Percentiles rank a stretch among this genome's conserved stretches.
Evolutionary conservation across 768 basidiomycete species (phyloP).

Genomic region (Boletus pseudopeckii): DNA sequence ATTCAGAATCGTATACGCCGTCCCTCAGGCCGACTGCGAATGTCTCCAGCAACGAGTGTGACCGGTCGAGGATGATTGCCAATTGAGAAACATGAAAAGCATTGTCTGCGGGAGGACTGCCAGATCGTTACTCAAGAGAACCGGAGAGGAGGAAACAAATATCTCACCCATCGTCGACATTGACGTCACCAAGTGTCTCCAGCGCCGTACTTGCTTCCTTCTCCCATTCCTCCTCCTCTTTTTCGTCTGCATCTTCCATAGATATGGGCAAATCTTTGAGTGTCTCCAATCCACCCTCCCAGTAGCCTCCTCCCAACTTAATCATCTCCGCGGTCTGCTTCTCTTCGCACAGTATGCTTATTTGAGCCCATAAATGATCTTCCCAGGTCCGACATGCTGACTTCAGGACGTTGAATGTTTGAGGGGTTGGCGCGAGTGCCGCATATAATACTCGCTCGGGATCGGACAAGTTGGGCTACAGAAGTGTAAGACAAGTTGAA

Average conservation of each 20-base stretch:
- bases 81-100: constrained; percentile 83
- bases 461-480: constrained; percentile 54
- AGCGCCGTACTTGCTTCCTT: constrained; percentile 58
- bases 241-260: constrained; percentile 28
- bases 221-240: constrained; percentile 59
- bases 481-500: constrained; percentile 4
- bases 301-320: constrained; percentile 68
- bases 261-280: constrained; percentile 38
- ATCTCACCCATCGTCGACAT: constrained; percentile 62
- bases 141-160: not conserved
- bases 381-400: constrained; percentile 87
- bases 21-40: constrained; percentile 58
- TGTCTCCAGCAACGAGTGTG: constrained; percentile 61
- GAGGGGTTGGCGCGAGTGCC: constrained; percentile 70
- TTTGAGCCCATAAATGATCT: constrained; percentile 91
- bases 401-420: constrained; percentile 62
- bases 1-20: constrained; percentile 44
- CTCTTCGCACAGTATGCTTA: constrained; percentile 78
- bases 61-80: constrained; percentile 71
- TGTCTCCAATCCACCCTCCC: constrained; percentile 62
- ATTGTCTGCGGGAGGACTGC: constrained; percentile 60
- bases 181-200: constrained; percentile 53
- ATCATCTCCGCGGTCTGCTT: constrained; percentile 68
- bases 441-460: constrained; percentile 88
- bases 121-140: constrained; percentile 2